phyloP scores from a whole-genome alignment of 2,329 filamentous ascomycete species.

The Parastagonospora avenae region DNA sequence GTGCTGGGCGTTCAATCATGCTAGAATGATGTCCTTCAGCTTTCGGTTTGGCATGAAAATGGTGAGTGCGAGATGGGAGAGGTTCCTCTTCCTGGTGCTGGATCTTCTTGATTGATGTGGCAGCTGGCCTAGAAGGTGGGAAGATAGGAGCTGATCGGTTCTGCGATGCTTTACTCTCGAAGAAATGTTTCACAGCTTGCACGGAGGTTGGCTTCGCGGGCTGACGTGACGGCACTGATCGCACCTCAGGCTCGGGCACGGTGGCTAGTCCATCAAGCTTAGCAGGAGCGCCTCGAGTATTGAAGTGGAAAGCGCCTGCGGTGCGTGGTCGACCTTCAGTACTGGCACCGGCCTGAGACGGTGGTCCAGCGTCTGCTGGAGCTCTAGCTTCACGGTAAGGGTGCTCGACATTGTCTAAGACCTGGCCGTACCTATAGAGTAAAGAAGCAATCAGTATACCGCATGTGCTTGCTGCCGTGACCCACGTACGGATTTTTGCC shows the following conservation, averaged over 20 bases:
- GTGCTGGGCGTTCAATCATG: no score
- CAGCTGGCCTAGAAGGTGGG: constrained; percentile 12
- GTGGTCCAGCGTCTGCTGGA: constrained; percentile 8
- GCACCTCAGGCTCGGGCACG: constrained; percentile 6
- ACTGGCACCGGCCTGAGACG: constrained; percentile 27
- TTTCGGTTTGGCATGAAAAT: background rate
- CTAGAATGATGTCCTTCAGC: constrained; percentile 3
- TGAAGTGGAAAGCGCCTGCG: constrained; percentile 22
- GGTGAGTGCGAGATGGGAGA: background rate
- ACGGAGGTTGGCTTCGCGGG: constrained; percentile 28
- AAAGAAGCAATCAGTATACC: no score
- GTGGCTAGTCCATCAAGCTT: constrained; percentile 11
- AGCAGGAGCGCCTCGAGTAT: constrained; percentile 17
- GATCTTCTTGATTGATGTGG: constrained; percentile 2
- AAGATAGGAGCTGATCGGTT: constrained; percentile 11
- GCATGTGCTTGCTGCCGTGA: no score
- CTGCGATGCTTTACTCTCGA: constrained; percentile 33
- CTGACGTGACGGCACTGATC: constrained; percentile 8
- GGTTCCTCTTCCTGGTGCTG: constrained; percentile 2
- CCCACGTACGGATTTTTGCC: constrained; percentile 37
- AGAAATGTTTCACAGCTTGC: constrained; percentile 32
- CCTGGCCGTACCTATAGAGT: constrained; percentile 15
- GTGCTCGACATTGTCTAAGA: constrained; percentile 30
- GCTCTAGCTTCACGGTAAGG: constrained; percentile 20
- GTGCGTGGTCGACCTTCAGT: constrained; percentile 25